Evolutionary conservation across 2,329 filamentous ascomycete genomes (phyloP).

Genomic region (Fusarium nanum): DNA sequence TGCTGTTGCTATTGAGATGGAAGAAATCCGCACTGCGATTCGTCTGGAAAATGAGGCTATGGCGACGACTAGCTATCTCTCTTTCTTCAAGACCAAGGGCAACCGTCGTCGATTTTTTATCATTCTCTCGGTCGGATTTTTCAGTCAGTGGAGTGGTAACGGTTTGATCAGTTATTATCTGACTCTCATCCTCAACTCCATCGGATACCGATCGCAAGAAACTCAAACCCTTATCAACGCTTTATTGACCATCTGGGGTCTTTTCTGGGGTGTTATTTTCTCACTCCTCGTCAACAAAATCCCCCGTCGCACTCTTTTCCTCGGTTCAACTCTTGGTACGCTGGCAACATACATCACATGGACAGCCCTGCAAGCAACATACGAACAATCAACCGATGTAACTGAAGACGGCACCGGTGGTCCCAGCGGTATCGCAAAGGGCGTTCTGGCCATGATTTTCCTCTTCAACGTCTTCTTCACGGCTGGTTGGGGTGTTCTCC

Average conservation of each 20-base stretch:
- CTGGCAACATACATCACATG: conserved; percentile 11
- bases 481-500: conserved; percentile 16
- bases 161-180: conserved; percentile 19
- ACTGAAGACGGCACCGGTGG: conserved; percentile 15
- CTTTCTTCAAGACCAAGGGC: conserved; percentile 21
- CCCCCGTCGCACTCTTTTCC: conserved; percentile 8
- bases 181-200: conserved; percentile 20
- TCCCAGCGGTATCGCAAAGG: conserved; percentile 9
- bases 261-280: conserved; percentile 18
- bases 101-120: conserved; percentile 22
- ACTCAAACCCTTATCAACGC: conserved; percentile 16
- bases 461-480: conserved; percentile 23
- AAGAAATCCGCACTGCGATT: conserved; percentile 15
- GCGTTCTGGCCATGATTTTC: conserved; percentile 23
- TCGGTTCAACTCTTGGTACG: conserved; percentile 9
- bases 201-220: conserved; percentile 16
- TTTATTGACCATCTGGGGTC: not conserved
- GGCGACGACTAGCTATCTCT: conserved; percentile 8
- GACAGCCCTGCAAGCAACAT: conserved; percentile 10
- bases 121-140: conserved; percentile 14
- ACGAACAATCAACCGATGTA: conserved; percentile 17
- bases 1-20: conserved; percentile 12
- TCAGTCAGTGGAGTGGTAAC: conserved; percentile 22
- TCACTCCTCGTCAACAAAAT: conserved; percentile 16
- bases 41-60: conserved; percentile 15